These are phyloP conservation scores for Aspergillus bertholletiae DNA, from an alignment of 495 filamentous ascomycete genomes.

Conservation along the genomic window DNA sequence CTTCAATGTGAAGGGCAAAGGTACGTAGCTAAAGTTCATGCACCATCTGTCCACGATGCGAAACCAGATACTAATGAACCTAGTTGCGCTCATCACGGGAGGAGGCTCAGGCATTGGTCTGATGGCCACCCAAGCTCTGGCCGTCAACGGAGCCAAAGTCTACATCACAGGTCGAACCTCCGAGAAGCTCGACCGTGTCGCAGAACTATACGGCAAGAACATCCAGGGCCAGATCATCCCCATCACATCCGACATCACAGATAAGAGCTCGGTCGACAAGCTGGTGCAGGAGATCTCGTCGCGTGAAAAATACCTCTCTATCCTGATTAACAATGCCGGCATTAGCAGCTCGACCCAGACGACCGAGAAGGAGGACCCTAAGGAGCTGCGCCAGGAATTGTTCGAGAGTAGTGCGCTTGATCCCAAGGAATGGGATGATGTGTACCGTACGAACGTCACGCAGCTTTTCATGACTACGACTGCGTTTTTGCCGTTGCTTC, in stretches of 20 bases:
- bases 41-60: too few species aligned
- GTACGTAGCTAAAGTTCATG: slow-evolving; percentile 6
- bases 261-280: slow-evolving; percentile 41
- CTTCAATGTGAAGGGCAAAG: slow-evolving; percentile 55
- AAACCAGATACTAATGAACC: not conserved
- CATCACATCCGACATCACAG: slow-evolving; percentile 46
- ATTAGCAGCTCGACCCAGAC: slow-evolving; percentile 33
- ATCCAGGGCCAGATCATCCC: slow-evolving; percentile 57
- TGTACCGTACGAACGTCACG: slow-evolving; percentile 47
- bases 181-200: slow-evolving; percentile 54
- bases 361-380: slow-evolving; percentile 33
- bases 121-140: slow-evolving; percentile 55
- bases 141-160: slow-evolving; percentile 56
- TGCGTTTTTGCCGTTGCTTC: slow-evolving; percentile 36
- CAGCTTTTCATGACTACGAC: slow-evolving; percentile 46
- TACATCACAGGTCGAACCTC: slow-evolving; percentile 58
- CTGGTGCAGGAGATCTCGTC: slow-evolving; percentile 42
- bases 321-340: slow-evolving; percentile 57
- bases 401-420: slow-evolving; percentile 44
- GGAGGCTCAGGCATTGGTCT: slow-evolving; percentile 50
- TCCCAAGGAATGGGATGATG: slow-evolving; percentile 43
- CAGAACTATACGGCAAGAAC: slow-evolving; percentile 37
- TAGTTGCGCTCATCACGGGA: slow-evolving; percentile 55
- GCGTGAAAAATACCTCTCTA: slow-evolving; percentile 43
- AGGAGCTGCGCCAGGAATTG: slow-evolving; percentile 51